Evolutionary conservation across 345 rosid species (phyloP).

Genomic region (Lenwebbia sp.): DNA sequence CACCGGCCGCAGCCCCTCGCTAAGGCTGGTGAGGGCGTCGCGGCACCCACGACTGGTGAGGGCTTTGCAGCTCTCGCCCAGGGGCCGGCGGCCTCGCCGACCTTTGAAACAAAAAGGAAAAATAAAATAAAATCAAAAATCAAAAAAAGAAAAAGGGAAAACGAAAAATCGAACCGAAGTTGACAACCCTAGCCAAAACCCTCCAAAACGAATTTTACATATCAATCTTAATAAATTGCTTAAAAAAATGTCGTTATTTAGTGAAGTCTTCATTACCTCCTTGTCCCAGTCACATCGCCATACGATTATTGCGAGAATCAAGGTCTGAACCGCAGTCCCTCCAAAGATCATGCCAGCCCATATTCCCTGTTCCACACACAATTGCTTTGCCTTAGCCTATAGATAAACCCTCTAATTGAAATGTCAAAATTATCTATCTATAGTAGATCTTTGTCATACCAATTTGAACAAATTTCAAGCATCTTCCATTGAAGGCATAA

Average conservation of each 20-base stretch:
- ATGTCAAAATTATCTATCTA: not conserved
- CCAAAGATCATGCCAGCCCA: conserved; percentile 18
- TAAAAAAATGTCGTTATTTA: not conserved
- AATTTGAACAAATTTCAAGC: not conserved
- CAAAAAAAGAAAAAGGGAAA: too few relatives aligned
- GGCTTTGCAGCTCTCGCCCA: too few relatives aligned
- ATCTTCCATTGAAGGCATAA: not conserved
- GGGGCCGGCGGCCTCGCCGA: too few relatives aligned
- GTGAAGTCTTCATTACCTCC: not conserved
- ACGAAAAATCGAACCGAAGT: too few relatives aligned
- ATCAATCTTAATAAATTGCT: not conserved
- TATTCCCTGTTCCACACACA: conserved; percentile 3
- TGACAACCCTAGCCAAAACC: not conserved
- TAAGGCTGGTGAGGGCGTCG: too few relatives aligned
- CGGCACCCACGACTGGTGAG: too few relatives aligned
- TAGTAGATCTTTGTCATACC: not conserved
- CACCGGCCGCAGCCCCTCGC: too few relatives aligned
- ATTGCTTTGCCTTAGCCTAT: not conserved
- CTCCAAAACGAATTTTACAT: not conserved
- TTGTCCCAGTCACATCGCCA: conserved; percentile 13
- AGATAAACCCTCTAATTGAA: not conserved
- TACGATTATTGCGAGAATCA: conserved; percentile 2
- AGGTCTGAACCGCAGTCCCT: conserved; percentile 10
- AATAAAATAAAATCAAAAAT: too few relatives aligned
- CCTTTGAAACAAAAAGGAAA: too few relatives aligned